Evolutionary conservation across 805 yeast species (phyloP), one percentile per base, ranked within the genome.

Genomic region (Lipomyces kockii): DNA sequence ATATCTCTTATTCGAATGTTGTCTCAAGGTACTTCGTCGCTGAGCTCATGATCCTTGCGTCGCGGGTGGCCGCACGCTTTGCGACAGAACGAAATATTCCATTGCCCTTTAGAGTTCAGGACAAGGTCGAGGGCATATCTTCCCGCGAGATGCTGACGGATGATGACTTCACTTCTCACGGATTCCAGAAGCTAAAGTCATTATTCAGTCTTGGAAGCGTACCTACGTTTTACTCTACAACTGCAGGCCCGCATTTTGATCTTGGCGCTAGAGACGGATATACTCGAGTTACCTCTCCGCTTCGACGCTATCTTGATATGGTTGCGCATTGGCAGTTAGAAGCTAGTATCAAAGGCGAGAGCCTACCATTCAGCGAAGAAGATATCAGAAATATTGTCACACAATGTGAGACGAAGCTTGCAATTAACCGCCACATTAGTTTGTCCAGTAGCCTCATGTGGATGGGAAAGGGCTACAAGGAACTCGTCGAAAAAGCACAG

Each of bases 251-350:
- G 11, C 22, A 63, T 20, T 25, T 35, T 43, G 96, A 93, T 2
- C 78, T 90, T 8, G 76, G 72, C 11, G 37, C 59, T 25, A 37
- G 27, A 9, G 70, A 78, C 0, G 76, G 79, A 5, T 92, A 93
- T 74, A 82, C 89, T 4, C 89, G 91, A 22, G 88, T 90, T 8
- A 93, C 98, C 0, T 92, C 98, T 0, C 98, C 99, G 1, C 80
- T 95, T 70, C 83, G 98, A 76, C 81, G 98, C 71, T 89, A 85
- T 71, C 87, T 89, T 6, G 98, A 94, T 76, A 78, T 92, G 68
- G 76, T 92, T 8, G 88, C 89, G 74, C 98, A 93, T 74, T 85
- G 93, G 86, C 94, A 90, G 73, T 69, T 91, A 1, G 88, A 86
- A 64, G 75, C 85, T 0, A 76, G 74, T 63, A 64, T 88, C 17